Percentiles rank a stretch among this genome's conserved stretches.
Evolutionary conservation across 148 eudicot species (phyloP).

Genomic region (Limonium bicolor): DNA sequence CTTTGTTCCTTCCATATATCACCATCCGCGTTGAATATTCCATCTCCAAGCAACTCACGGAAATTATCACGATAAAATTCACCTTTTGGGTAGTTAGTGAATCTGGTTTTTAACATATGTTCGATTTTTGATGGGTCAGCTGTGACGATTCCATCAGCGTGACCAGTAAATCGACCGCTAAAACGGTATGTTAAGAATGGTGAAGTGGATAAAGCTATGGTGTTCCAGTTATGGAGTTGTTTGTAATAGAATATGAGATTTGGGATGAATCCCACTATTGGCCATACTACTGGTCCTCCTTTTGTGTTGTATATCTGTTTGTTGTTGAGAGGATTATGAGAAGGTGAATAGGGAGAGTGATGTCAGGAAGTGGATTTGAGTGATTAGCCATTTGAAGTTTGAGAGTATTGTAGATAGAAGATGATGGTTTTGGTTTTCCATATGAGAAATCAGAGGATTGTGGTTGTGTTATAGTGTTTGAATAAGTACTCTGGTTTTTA

Average conservation of each 20-base stretch:
- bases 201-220: conserved; percentile 14
- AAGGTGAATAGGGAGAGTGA: conserved; percentile 16
- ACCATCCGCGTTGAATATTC: conserved; percentile 44
- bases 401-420: too few relatives aligned
- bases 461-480: too few relatives aligned
- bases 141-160: conserved; percentile 20
- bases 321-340: conserved; percentile 18
- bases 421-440: too few relatives aligned
- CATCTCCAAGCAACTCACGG: conserved; percentile 33
- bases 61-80: conserved; percentile 27
- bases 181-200: conserved; percentile 19
- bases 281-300: conserved; percentile 48
- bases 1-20: conserved; percentile 34
- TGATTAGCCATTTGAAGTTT: conserved; percentile 3
- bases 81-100: conserved; percentile 38
- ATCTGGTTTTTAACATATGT: conserved; percentile 29
- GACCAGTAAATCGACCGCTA: conserved; percentile 18
- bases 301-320: conserved; percentile 26
- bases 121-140: conserved; percentile 28
- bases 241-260: conserved; percentile 9
- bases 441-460: too few relatives aligned
- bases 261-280: conserved; percentile 30
- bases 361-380: conserved; percentile 19
- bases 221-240: conserved; percentile 27
- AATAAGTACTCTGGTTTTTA: too few relatives aligned